Evolutionary conservation across 139 green algal genomes (phyloP), one percentile per base, ranked within the genome.

Genomic region (Chlorokybus atmophyticus): DNA sequence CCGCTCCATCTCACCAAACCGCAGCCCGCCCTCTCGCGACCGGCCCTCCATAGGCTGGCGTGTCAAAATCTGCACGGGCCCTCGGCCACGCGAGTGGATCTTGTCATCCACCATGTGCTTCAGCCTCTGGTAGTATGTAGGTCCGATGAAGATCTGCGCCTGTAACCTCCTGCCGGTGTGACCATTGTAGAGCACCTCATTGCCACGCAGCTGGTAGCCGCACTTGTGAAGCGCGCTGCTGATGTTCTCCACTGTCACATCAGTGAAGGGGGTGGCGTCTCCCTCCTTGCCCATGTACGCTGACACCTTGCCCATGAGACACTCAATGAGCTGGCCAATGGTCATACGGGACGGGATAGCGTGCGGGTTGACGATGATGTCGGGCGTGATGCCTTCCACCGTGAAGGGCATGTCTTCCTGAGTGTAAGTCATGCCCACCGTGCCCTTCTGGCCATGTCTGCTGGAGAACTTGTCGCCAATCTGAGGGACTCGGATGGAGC

Each of bases 51-150:
- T 83, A 1, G 92, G 92, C 76, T 99, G 92, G 32, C 92, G 63
- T 25, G 87, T 97, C 28, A 99, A 79, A 40, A 96, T 89, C 71
- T 93, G 82, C 23, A 87, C 78, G n/a, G 86, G 85, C 1, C 84
- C 85, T n/a, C 81, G 70, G 29, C 75, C 83, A 5, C 84, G 71
- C 4, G 70, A 82, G 77, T 97, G 90, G 62, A 95, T 94, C 71
- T 96, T 95, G 73, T 96, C 90, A 69, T 97, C 87, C 50, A 93
- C 85, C 91, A 99, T 98, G 66, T 99, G 92, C 85, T 98, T 98
- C 8, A 99, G 79, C 19, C 92, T 83, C 82, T 99, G 92, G 80
- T 73, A 73, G 30, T 98, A 98, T 32, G 92, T 99, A 40, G 92
- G 92, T 52, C 90, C 90, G 29, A 98, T 76, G 81, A 97, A 99